Evolutionary conservation across 2,329 filamentous ascomycete genomes (phyloP).

Genomic region (Verticillium nonalfalfae): DNA sequence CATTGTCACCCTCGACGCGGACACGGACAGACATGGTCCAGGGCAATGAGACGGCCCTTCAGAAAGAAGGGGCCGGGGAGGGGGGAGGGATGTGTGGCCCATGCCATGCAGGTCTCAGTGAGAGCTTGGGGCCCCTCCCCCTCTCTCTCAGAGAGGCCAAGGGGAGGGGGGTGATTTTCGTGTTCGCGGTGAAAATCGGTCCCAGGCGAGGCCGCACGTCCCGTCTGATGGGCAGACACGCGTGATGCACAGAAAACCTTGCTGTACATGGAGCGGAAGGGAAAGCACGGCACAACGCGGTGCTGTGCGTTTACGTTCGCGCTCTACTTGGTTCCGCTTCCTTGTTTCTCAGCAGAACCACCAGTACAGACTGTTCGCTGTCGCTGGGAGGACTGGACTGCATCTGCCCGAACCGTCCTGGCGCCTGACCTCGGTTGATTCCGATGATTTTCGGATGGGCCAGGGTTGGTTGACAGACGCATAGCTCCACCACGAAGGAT

Average conservation of each 20-base stretch:
- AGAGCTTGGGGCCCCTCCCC: background rate
- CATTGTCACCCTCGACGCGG: background rate
- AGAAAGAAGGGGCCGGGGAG: background rate
- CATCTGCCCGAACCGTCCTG: background rate
- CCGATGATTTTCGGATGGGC: background rate
- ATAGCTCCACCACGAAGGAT: background rate
- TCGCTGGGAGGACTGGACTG: background rate
- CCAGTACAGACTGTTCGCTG: background rate
- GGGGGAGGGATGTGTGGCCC: background rate
- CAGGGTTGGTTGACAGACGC: background rate
- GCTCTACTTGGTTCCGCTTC: background rate
- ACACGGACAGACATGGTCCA: background rate
- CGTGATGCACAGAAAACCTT: background rate
- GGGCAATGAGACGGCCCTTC: too few relatives aligned
- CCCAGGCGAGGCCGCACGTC: background rate
- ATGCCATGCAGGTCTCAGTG: background rate
- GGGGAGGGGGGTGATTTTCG: background rate
- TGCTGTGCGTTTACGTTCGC: background rate
- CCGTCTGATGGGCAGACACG: background rate
- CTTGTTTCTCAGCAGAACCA: background rate
- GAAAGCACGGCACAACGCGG: background rate
- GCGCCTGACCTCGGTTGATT: background rate
- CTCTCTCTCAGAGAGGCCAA: background rate
- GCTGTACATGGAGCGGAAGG: background rate
- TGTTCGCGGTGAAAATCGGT: background rate